Percentiles rank a stretch among this genome's conserved stretches.
Conservation (phyloP, 2,329 filamentous ascomycete genomes). For the Nemania diffusa region DNA sequence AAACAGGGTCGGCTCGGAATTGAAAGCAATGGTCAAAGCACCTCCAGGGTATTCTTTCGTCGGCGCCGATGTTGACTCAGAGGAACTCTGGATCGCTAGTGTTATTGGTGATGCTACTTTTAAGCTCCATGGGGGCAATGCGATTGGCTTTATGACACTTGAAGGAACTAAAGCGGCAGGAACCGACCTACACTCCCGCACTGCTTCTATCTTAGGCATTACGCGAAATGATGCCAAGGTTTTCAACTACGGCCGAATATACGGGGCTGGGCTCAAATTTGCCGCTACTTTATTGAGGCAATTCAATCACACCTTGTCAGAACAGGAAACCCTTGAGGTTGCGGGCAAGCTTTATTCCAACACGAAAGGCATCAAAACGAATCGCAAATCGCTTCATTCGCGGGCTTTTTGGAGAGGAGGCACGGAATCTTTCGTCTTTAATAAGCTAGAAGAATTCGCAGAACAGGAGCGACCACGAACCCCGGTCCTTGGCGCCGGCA, state of each 20-base stretch:
- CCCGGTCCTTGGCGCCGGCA: constrained; percentile 91
- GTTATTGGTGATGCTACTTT: constrained; percentile 95
- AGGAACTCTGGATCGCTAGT: constrained; percentile 98
- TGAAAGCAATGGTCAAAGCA: constrained; percentile 96
- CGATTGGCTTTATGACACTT: constrained; percentile 98
- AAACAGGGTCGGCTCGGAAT: constrained; percentile 93
- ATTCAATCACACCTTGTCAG: constrained; percentile 87
- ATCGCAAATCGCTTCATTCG: constrained; percentile 75
- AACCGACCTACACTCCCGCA: constrained; percentile 94
- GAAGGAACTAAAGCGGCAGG: constrained; percentile 95
- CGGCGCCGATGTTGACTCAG: constrained; percentile 95
- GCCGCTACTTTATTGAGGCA: constrained; percentile 89
- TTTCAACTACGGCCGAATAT: constrained; percentile 99
- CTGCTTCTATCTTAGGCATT: constrained; percentile 90
- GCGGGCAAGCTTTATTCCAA: constrained; percentile 84
- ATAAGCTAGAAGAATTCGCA: constrained; percentile 96
- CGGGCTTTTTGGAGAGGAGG: constrained; percentile 93
- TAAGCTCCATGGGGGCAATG: constrained; percentile 93
- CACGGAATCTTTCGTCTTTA: constrained; percentile 98
- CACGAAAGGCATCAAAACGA: constrained; percentile 91
- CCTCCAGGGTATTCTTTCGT: constrained; percentile 93
- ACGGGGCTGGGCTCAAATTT: constrained; percentile 96
- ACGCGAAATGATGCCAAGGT: constrained; percentile 95
- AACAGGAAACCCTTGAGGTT: constrained; percentile 78
- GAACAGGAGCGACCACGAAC: constrained; percentile 92